Evolutionary conservation across 768 basidiomycete genomes (phyloP), one percentile per base, ranked within the genome.

Genomic region (Tricholomella constricta): DNA sequence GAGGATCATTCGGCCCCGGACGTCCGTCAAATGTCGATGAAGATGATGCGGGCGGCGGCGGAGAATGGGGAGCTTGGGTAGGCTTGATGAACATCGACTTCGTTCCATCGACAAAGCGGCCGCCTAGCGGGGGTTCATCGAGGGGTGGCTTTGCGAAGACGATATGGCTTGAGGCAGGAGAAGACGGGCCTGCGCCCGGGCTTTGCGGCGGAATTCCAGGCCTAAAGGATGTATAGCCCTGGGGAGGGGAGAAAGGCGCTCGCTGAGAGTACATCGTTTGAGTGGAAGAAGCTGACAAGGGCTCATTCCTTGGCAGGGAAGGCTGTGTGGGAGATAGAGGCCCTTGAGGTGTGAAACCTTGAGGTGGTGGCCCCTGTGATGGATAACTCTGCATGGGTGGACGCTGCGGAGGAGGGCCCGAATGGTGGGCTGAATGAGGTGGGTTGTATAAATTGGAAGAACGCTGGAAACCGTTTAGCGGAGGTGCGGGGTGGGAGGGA

Each of bases 31-130:
- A 61, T 27, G 68, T 65, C 2, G 75, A 73, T 3, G 75, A 70
- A 27, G 74, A 65, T 8, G 74, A 64, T 6, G 69, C 49, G 19
- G 68, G 64, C 8, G 68, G 65, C 35, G 74, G 69, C 23, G 73
- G 64, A 17, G 70, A 61, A 26, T 67, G 63, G n/a, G 74, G 64
- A 14, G 76, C 68, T 23, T 78, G 65, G 8, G 76, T 65, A 19
- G 82, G 67, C 49, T 82, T 80, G 58, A 90, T 77, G 57, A 89
- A 89, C 89, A 90, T 89, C 7, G 91, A 92, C 68, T 84, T 83
- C 7, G 89, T 84, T 29, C 89, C 88, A 62, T 91, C 89, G 20
- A 80, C 78, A 48, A 88, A 80, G 7, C 82, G 82, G 23, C 85
- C 85, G 43, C 84, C 82, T 15, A 85, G 78, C 11, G 82, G 83